A percentile compares a stretch with the other conserved stretches of the same genome.
Conservation (phyloP, 169 alveolate genomes). For the Plasmodium knowlesi region DNA sequence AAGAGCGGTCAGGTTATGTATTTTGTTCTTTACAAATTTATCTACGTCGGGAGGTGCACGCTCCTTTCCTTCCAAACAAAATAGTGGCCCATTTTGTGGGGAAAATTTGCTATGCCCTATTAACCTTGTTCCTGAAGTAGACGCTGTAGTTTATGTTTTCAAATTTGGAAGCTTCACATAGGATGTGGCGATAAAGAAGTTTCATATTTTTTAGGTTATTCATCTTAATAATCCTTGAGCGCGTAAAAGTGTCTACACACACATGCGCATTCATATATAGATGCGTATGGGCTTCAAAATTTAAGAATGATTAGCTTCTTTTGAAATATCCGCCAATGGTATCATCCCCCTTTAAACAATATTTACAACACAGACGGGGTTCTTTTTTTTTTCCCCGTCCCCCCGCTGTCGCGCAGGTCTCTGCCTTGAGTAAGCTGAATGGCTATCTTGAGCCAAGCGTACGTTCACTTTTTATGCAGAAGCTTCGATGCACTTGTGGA, state of each 20-base stretch:
- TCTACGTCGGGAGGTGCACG: neutral
- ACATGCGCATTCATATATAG: neutral
- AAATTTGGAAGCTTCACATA: slow-evolving; percentile 73
- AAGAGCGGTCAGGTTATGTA: neutral
- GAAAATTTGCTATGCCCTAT: neutral
- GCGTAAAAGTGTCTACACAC: neutral
- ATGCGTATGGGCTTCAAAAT: neutral
- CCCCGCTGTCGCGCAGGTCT: neutral
- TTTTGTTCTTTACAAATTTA: neutral
- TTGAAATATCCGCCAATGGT: neutral
- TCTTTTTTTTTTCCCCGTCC: neutral
- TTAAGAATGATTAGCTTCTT: neutral
- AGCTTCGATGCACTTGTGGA: neutral
- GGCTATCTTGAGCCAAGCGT: neutral
- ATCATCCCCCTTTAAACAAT: neutral
- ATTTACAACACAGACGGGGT: neutral
- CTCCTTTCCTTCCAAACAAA: neutral
- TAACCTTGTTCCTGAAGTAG: slow-evolving; percentile 70
- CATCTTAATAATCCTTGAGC: slow-evolving; percentile 35
- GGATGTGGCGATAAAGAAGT: slow-evolving; percentile 59
- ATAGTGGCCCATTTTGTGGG: neutral
- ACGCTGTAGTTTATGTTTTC: slow-evolving; percentile 70
- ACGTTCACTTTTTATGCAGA: neutral
- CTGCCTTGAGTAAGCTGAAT: neutral
- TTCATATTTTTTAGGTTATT: slow-evolving; percentile 49